Evolutionary conservation across 805 yeast species (phyloP).

Genomic region (Suhomyces pyralidae): DNA sequence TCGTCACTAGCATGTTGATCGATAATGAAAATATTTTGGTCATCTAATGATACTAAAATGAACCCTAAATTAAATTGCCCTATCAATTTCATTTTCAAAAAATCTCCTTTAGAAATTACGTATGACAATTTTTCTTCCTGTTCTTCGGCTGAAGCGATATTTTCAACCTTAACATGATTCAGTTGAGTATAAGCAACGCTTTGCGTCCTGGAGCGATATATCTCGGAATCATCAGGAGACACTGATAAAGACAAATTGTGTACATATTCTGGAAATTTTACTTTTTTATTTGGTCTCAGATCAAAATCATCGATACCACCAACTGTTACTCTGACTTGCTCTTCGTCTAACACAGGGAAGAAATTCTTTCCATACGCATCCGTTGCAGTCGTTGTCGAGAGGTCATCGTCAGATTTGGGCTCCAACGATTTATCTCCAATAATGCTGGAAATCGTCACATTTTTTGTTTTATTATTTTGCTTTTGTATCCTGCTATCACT

Average conservation of each 20-base stretch:
- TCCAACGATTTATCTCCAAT: neutral
- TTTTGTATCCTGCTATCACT: neutral
- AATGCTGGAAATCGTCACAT: neutral
- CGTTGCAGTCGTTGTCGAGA: neutral
- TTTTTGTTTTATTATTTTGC: neutral
- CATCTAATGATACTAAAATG: constrained; percentile 64
- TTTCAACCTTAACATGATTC: constrained; percentile 24
- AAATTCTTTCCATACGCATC: constrained; percentile 4
- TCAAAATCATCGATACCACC: constrained; percentile 3
- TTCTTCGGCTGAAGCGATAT: constrained; percentile 43
- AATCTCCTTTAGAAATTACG: constrained; percentile 69
- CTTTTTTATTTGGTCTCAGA: neutral
- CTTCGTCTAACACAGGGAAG: neutral
- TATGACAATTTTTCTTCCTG: constrained; percentile 60
- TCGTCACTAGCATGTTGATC: constrained; percentile 99
- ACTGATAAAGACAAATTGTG: constrained; percentile 1
- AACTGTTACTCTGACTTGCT: constrained; percentile 1
- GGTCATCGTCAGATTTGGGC: neutral
- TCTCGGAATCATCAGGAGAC: neutral
- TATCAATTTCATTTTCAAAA: constrained; percentile 67
- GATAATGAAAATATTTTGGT: constrained; percentile 69
- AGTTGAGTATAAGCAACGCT: neutral
- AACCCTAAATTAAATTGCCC: constrained; percentile 98
- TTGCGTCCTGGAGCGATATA: neutral
- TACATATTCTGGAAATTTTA: neutral